Conservation (phyloP, 2,329 filamentous ascomycete genomes). For the Balansia obtecta region DNA sequence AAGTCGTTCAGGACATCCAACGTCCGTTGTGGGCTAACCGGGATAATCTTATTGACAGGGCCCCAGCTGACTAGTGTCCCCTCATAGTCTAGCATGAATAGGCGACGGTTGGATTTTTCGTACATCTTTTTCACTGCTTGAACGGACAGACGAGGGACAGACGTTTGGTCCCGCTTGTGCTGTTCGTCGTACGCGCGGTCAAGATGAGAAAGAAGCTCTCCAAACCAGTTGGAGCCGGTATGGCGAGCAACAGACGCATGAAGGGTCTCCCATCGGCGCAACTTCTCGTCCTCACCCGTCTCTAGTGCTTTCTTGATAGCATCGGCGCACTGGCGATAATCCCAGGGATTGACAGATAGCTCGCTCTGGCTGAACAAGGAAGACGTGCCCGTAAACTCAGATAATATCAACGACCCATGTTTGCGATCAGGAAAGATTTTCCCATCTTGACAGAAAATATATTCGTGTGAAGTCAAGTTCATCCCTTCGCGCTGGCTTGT, state of each 20-base stretch:
- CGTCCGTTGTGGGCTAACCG: conserved; percentile 73
- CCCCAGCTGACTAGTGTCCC: conserved; percentile 84
- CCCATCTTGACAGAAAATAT: conserved; percentile 85
- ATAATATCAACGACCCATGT: conserved; percentile 80
- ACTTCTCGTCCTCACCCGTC: conserved; percentile 65
- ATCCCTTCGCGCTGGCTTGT: conserved; percentile 93
- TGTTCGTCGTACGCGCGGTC: conserved; percentile 73
- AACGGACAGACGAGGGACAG: conserved; percentile 73
- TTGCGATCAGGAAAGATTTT: conserved; percentile 56
- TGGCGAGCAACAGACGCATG: conserved; percentile 64
- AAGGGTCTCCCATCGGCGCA: conserved; percentile 60
- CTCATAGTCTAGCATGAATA: conserved; percentile 91
- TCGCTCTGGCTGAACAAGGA: conserved; percentile 73
- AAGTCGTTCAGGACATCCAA: conserved; percentile 74
- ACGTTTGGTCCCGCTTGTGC: conserved; percentile 69
- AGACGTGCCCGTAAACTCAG: conserved; percentile 88
- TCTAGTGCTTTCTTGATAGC: conserved; percentile 75
- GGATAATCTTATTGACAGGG: conserved; percentile 69
- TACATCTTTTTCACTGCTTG: conserved; percentile 54
- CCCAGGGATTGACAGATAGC: conserved; percentile 87
- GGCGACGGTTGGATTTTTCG: conserved; percentile 47
- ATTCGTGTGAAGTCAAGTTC: conserved; percentile 94
- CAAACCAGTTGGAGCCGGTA: conserved; percentile 78
- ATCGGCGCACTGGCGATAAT: conserved; percentile 77
- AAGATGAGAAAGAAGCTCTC: conserved; percentile 58